Base-by-base conservation (phyloP, 345 rosid genomes). In the Jatropha curcas region DNA sequence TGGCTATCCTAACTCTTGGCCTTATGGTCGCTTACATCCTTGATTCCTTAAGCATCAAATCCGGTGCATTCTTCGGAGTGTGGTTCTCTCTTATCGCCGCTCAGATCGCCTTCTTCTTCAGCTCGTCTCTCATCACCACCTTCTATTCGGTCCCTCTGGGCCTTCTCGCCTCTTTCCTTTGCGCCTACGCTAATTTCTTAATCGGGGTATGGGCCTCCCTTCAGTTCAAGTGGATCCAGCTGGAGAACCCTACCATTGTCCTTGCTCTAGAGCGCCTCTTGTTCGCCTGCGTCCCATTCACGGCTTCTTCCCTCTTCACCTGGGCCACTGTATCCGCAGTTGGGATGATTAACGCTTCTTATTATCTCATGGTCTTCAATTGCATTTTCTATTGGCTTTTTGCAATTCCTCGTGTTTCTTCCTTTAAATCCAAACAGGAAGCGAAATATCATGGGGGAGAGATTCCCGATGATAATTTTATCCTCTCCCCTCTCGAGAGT, bases 151-250 rank as follows among this genome's bases (percentile, higher is more conserved):
- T 79, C 33, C 82, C 91, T 60, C 94, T 93, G 20, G 89, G 86
- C 37, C 51, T 88, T 64, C 86, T 91, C 50, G 94, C 96, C 2
- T 82, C 89, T 5, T 84, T 93, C 57, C 91, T 95, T 77, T 91
- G 97, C 78, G 86, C 93, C 2, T 77, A 86, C 72, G 85, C 94
- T 28, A 91, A 89, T 37, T 95, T 95, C 76, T 78, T 93, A 3
- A 83, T 95, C 56, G 99, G 99, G 2, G 88, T 80, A 2, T 95
- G 99, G 99, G 87, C 89, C 37, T 96, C 99, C 11, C 97, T 96
- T 25, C 99, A 93, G 84, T 93, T 96, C 88, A 91, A 91, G 80
- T 96, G 98, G 98, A 89, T 96, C 77, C 98, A 93, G 74, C 73
- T 96, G 4, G 97, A 93, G 74, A 88, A 91, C 76, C 99, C 98